Percentiles rank a stretch among this genome's conserved stretches.
phyloP scores from a whole-genome alignment of 208 protist species.

The Trypanosoma congolense region DNA sequence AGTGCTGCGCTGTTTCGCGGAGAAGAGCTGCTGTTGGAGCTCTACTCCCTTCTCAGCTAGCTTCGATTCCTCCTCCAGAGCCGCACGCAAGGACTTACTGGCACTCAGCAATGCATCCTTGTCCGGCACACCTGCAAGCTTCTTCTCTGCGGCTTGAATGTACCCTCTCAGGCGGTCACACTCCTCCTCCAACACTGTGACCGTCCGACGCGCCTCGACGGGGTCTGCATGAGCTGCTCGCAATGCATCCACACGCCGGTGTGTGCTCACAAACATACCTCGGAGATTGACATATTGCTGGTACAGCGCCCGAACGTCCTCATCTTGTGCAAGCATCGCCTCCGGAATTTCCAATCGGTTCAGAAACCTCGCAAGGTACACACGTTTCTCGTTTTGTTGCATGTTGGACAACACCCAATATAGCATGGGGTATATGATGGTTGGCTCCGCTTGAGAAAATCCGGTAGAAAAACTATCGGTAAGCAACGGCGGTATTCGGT shows the following conservation, averaged over 20 bases:
- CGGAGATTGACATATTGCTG: conserved; percentile 83
- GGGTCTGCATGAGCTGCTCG: conserved; percentile 71
- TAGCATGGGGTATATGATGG: conserved; percentile 83
- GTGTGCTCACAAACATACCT: conserved; percentile 73
- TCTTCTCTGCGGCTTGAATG: conserved; percentile 69
- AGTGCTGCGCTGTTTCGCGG: conserved; percentile 51
- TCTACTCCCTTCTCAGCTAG: conserved; percentile 71
- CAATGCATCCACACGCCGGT: conserved; percentile 75
- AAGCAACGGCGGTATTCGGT: conserved; percentile 67
- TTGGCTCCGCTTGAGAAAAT: conserved; percentile 70
- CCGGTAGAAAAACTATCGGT: conserved; percentile 64
- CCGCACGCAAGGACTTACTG: conserved; percentile 61
- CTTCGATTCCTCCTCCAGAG: conserved; percentile 66
- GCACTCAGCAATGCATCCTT: conserved; percentile 77
- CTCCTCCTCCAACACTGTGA: conserved; percentile 74
- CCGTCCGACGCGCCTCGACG: conserved; percentile 62
- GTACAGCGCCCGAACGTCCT: conserved; percentile 80
- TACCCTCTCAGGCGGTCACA: conserved; percentile 61
- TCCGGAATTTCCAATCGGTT: conserved; percentile 83
- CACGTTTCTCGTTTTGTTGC: conserved; percentile 83
- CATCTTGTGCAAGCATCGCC: conserved; percentile 79
- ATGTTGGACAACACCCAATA: conserved; percentile 89
- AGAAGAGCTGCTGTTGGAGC: conserved; percentile 76
- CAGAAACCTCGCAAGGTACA: conserved; percentile 86
- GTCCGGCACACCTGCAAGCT: conserved; percentile 58